Evolutionary conservation across 2,329 filamentous ascomycete genomes (phyloP), one percentile per base, ranked within the genome.

Genomic region (Hypoxylon sp.): DNA sequence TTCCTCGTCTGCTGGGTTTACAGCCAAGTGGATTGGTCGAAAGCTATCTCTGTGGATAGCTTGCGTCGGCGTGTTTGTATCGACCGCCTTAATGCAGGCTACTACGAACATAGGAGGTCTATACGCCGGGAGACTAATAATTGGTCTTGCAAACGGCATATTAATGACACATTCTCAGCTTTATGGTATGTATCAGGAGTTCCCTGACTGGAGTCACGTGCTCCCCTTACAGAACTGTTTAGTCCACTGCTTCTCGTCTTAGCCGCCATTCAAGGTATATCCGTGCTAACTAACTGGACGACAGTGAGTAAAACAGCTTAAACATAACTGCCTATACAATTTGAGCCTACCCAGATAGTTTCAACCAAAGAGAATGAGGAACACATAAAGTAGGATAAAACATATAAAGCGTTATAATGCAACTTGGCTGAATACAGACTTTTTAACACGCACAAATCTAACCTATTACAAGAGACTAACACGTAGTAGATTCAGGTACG

Each of bases 61-160:
- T 11, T 82, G 70, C 70, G 74, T 67, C 69, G 79, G 71, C 4
- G 75, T 77, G 23, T 76, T 81, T 60, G 72, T 83, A 2, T 79
- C 83, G 3, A 85, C 84, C 45, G 80, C 84, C 11, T 77, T 85
- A 64, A 86, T 86, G 84, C 85, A 86, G 80, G 78, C 80, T 11
- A 84, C 82, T 0, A 81, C 79, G 3, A 74, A 75, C 30, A 84
- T 86, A 53, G 82, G 79, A 14, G 83, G 79, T 9, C 76, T 86
- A 3, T 86, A 86, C 60, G 81, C 81, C 21, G 84, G 82, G 13
- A 80, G 84, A 70, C 68, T 85, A 10, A 74, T 86, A 23, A 82
- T 85, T 58, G 84, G 84, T 1, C 65, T 86, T 7, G 81, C 82
- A 4, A 77, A 77, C 56, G 76, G 76, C 2, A 59, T 77, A 11